Base-by-base conservation (phyloP, 352 stramenopile species). In the Phytopythium sindhum region DNA sequence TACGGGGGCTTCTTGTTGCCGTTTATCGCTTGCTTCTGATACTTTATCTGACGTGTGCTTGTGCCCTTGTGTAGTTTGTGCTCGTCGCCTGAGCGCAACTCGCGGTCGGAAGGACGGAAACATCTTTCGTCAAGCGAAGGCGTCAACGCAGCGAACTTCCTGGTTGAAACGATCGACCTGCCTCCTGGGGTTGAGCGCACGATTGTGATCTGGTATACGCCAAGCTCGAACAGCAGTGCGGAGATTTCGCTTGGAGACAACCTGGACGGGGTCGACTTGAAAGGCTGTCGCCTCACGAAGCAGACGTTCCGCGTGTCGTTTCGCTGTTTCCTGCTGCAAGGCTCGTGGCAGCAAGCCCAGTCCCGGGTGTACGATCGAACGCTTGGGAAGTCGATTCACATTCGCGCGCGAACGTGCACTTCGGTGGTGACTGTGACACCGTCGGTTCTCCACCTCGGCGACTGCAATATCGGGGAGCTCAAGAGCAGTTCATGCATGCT, bases 381-480 rank as follows among this genome's bases (percentile, higher is more conserved):
- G 26, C 67, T 96, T 0, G 88, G 88, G 7, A 95, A 95, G 68
- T 92, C 82, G 24, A 88, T 96, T 63, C 77, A 95, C 66, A 86
- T 95, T 51, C 80, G 88, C 35, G 87, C 88, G 28, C 77, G 88
- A 65, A 95, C 88, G 6, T 96, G 88, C 58, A 95, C 88, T 14
- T 96, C 88, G 1, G 81, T 95, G 58, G 88, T 96, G 39, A 96
- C 88, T 19, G 80, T 90, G 41, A 88, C 82, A 8, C 88, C 88
- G 39, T 95, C 88, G 14, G 88, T 93, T 59, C 72, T 96, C 54
- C 84, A 96, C 48, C 61, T 96, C 17, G 88, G 88, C 10, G 88
- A 95, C 63, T 96, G 88, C 70, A 95, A 96, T 31, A 96, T 96
- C 68, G 88, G 88, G 39, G 88, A 96, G 54, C 58, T 96, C 21